Evolutionary conservation across 345 rosid genomes (phyloP), one percentile per base, ranked within the genome.

Genomic region (Pugionium cornutum): DNA sequence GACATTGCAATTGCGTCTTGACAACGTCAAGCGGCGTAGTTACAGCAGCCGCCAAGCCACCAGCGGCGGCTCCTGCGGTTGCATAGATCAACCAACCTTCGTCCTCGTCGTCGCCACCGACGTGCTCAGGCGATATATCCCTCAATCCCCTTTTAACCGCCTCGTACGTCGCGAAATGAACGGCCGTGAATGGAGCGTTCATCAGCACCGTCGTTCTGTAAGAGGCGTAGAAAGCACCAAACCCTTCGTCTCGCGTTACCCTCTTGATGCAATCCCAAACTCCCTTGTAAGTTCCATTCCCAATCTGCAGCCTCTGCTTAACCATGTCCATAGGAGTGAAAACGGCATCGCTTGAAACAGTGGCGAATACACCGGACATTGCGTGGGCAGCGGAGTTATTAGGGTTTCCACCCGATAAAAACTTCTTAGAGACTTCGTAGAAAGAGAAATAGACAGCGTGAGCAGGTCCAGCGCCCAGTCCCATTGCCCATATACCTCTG

Each of bases 381-480:
- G 36, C 36, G 5, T 33, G 36, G 4, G 36, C 36, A 33, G 74
- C 80, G 7, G 96, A 58, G 72, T 86, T 91, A 49, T 86, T 81
- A 0, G 95, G 95, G 54, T 91, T 81, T 0, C 79, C 79, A 1
- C 81, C 74, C 33, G 99, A 91, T 26, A 95, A 76, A 51, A 41
- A 78, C 77, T 81, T 82, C 83, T 95, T 95, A 4, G 86, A 89
- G 7, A 62, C 63, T 75, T 95, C 99, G 41, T 95, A 95, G 1
- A 95, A 77, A 1, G 97, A 91, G 79, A 95, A 95, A 37, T 95
- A 91, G 6, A 91, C 95, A 11, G 99, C 99, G 63, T 95, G 99
- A 18, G 99, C 99, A 0, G 99, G 99, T n/a, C 99, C 99, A 1
- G 99, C 99, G 2, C 99, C 99, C 5, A 95, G 83, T 2, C 89